A percentile compares a stretch with the other conserved stretches of the same genome.
Evolutionary conservation across 768 basidiomycete genomes (phyloP).

Genomic region (Lactifluus hygrophoroides): DNA sequence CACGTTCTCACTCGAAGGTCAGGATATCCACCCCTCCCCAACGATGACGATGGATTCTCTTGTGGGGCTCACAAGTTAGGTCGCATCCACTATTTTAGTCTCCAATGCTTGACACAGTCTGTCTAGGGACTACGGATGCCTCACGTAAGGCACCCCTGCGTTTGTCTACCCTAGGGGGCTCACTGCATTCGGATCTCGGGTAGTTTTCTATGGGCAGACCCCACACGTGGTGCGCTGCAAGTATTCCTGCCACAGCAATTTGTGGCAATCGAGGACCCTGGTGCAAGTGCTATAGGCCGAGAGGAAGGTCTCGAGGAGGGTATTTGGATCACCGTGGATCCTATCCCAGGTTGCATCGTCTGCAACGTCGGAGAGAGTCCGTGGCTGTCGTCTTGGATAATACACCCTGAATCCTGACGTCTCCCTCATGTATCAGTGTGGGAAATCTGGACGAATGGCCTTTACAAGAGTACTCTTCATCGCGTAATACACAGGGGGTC

Average conservation of each 20-base stretch:
- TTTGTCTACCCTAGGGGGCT: neutral
- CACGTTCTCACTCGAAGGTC: neutral
- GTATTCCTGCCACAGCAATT: conserved; percentile 55
- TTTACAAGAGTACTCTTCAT: conserved; percentile 87
- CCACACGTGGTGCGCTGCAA: conserved; percentile 71
- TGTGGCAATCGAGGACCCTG: conserved; percentile 20
- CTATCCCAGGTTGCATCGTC: conserved; percentile 73
- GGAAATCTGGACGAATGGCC: conserved; percentile 84
- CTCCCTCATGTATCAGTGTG: conserved; percentile 50
- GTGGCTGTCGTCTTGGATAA: conserved; percentile 23
- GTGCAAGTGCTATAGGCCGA: conserved; percentile 33
- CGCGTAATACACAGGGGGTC: conserved; percentile 70
- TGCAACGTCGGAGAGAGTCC: conserved; percentile 90
- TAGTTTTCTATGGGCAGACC: conserved; percentile 82
- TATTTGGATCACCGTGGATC: conserved; percentile 78
- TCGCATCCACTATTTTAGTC: neutral
- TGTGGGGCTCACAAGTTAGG: conserved; percentile 84
- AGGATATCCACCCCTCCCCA: conserved; percentile 85
- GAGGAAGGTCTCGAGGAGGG: conserved; percentile 48
- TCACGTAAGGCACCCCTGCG: conserved; percentile 47
- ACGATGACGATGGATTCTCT: conserved; percentile 72
- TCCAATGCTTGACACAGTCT: neutral
- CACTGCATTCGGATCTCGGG: conserved; percentile 12
- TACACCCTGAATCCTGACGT: neutral
- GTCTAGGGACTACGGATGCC: conserved; percentile 78